These are phyloP conservation scores for Monosporozyma aquatica DNA, from an alignment of 805 yeast genomes.

Conservation along the genomic window DNA sequence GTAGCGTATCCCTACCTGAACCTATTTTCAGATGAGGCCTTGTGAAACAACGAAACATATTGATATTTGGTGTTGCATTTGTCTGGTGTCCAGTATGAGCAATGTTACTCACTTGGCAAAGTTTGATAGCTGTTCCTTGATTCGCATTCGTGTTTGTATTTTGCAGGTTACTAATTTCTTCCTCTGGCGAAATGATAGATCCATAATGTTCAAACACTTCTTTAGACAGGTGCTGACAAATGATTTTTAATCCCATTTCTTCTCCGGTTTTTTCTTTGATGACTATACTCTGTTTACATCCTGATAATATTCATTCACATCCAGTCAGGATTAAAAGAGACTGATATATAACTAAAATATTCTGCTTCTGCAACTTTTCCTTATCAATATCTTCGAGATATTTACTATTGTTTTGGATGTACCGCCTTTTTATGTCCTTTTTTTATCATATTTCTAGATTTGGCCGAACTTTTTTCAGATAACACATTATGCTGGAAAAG, in stretches of 20 bases:
- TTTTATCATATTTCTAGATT: too few relatives aligned
- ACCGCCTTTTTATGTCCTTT: too few relatives aligned
- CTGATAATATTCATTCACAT: neutral
- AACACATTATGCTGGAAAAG: too few relatives aligned
- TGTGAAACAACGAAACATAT: conserved; percentile 73
- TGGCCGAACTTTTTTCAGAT: too few relatives aligned
- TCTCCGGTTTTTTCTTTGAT: neutral
- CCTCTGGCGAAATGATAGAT: conserved; percentile 65
- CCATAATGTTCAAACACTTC: conserved; percentile 62
- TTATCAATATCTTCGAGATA: too few relatives aligned
- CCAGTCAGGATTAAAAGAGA: too few relatives aligned
- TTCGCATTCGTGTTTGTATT: conserved; percentile 51
- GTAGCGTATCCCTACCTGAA: conserved; percentile 2
- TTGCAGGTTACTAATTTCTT: conserved; percentile 40
- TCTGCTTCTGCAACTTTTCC: too few relatives aligned
- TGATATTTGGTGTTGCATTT: conserved; percentile 55
- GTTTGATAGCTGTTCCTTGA: conserved; percentile 86
- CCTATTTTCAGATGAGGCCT: conserved; percentile 48
- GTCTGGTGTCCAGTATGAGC: conserved; percentile 30
- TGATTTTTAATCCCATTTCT: neutral
- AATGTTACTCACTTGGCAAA: conserved; percentile 64
- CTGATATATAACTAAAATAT: too few relatives aligned
- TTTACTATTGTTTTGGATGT: too few relatives aligned
- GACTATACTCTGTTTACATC: too few relatives aligned
- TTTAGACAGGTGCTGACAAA: conserved; percentile 47